Conservation (phyloP, 768 basidiomycete species). For the Gymnopilus dilepis region DNA sequence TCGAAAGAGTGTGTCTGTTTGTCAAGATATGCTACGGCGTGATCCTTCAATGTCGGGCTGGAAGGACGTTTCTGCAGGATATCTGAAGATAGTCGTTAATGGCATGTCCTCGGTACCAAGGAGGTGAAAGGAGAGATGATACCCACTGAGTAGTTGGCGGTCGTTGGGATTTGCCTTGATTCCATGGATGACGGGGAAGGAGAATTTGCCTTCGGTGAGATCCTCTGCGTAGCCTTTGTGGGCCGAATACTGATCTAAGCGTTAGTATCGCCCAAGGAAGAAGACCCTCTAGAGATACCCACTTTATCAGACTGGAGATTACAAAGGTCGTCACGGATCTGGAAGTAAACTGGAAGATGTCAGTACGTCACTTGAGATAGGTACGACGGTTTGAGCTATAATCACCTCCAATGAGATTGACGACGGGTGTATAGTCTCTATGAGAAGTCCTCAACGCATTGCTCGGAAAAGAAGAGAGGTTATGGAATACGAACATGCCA, state of each 20-base stretch:
- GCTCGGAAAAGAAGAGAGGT: not conserved
- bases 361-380: not conserved
- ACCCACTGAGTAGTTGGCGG: slow-evolving; percentile 75
- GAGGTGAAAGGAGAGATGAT: not conserved
- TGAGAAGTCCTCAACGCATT: not conserved
- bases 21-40: slow-evolving; percentile 74
- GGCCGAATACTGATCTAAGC: slow-evolving; percentile 62
- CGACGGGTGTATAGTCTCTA: not conserved
- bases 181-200: slow-evolving; percentile 87
- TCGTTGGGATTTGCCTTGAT: slow-evolving; percentile 73
- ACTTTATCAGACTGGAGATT: not conserved
- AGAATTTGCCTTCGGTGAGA: slow-evolving; percentile 93
- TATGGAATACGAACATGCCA: not conserved
- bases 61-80: slow-evolving; percentile 82
- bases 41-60: slow-evolving; percentile 72
- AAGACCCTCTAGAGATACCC: not conserved
- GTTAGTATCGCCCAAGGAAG: not conserved
- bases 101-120: too few species aligned
- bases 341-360: not conserved
- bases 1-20: slow-evolving; percentile 77
- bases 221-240: slow-evolving; percentile 88
- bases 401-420: not conserved
- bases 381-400: not conserved
- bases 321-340: not conserved
- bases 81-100: slow-evolving; percentile 45